Evolutionary conservation across 169 alveolate species (phyloP).

Genomic region (Eimeria necatrix): DNA sequence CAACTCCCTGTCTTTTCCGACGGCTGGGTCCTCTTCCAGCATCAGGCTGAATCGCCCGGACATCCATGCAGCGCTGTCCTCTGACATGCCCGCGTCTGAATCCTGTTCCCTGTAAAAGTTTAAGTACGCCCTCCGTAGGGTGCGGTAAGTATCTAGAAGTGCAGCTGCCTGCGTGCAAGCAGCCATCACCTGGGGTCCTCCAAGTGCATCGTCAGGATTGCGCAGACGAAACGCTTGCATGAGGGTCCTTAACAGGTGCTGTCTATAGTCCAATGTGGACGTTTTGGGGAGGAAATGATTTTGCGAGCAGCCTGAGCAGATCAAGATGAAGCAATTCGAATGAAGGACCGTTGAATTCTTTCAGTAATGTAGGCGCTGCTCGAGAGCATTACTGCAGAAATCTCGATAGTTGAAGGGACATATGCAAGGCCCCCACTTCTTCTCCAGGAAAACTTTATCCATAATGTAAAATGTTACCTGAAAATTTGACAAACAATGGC

Average conservation of each 20-base stretch:
- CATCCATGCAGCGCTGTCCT: slow-evolving; percentile 70
- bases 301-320: slow-evolving; percentile 36
- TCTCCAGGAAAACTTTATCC: neutral
- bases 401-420: neutral
- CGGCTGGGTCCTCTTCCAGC: slow-evolving; percentile 26
- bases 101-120: neutral
- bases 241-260: neutral
- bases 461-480: neutral
- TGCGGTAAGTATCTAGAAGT: slow-evolving; percentile 55
- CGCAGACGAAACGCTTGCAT: slow-evolving; percentile 28
- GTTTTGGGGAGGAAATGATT: neutral
- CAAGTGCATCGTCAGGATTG: slow-evolving; percentile 9
- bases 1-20: neutral
- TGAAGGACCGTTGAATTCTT: too few species aligned
- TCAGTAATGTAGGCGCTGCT: neutral
- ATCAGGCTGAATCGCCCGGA: slow-evolving; percentile 30
- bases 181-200: slow-evolving; percentile 53
- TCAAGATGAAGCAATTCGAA: neutral
- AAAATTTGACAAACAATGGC: slow-evolving; percentile 1
- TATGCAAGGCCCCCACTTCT: neutral
- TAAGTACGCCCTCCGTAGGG: slow-evolving; percentile 36
- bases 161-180: slow-evolving; percentile 72
- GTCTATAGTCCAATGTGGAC: slow-evolving; percentile 15
- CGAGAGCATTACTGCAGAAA: neutral
- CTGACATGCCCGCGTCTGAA: slow-evolving; percentile 41